phyloP scores from a whole-genome alignment of 225 moss, liverwort and hornwort species.

The Pleurozium schreberi region DNA sequence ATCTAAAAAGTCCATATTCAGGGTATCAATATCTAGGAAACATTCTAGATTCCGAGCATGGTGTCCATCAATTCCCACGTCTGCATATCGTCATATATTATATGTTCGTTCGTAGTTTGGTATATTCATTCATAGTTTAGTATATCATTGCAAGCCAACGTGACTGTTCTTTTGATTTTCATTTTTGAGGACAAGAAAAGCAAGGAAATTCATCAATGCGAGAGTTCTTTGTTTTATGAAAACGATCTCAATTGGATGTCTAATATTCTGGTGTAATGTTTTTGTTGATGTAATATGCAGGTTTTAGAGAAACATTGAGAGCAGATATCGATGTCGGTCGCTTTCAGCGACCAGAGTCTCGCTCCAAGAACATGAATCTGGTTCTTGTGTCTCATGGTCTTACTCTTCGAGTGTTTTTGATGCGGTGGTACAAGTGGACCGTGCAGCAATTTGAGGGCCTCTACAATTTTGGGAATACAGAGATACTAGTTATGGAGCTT shows the following conservation, averaged over 20 bases:
- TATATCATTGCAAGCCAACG: background rate
- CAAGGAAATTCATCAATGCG: background rate
- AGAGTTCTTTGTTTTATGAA: background rate
- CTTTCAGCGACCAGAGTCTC: constrained; percentile 72
- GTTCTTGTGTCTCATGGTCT: constrained; percentile 92
- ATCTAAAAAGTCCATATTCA: no score
- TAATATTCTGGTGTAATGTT: background rate
- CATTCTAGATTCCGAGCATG: no score
- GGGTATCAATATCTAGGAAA: no score
- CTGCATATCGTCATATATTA: background rate
- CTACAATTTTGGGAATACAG: constrained; percentile 88
- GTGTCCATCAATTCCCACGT: no score
- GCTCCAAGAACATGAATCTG: constrained; percentile 79
- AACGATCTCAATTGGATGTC: background rate
- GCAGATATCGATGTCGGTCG: constrained; percentile 92
- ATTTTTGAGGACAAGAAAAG: background rate
- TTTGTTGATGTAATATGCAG: constrained; percentile 25
- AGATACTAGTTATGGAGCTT: constrained; percentile 93
- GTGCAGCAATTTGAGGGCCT: constrained; percentile 89
- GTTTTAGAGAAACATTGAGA: constrained; percentile 83
- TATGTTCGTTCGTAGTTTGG: background rate
- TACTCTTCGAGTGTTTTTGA: constrained; percentile 85
- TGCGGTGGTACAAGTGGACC: constrained; percentile 99
- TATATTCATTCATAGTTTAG: background rate
- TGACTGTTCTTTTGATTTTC: background rate